Evolutionary conservation across 768 basidiomycete species (phyloP).

Genomic region (Chalciporus sphaerocephalus): DNA sequence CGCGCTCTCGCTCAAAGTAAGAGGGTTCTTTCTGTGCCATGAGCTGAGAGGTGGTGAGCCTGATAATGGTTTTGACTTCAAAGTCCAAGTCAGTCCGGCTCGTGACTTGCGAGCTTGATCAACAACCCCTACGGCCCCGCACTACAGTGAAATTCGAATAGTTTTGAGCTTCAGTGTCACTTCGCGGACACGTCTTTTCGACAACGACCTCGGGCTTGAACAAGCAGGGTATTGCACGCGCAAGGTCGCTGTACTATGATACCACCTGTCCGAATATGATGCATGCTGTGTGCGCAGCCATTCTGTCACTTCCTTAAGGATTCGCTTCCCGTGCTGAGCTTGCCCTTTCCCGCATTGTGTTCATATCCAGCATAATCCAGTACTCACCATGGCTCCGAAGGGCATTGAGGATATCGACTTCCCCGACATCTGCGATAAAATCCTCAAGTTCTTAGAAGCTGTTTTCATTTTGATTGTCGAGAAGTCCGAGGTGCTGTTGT

Average conservation of each 20-base stretch:
- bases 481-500: conserved; percentile 6
- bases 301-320: background rate
- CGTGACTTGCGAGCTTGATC: too few relatives aligned
- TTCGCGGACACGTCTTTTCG: too few relatives aligned
- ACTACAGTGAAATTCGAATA: too few relatives aligned
- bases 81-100: too few relatives aligned
- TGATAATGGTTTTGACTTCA: too few relatives aligned
- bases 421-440: conserved; percentile 10
- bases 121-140: too few relatives aligned
- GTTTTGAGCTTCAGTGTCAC: too few relatives aligned
- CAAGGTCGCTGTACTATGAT: too few relatives aligned
- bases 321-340: background rate
- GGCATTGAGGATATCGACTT: conserved; percentile 19
- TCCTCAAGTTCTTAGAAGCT: conserved; percentile 12
- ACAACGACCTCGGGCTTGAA: too few relatives aligned
- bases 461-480: conserved; percentile 7
- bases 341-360: background rate
- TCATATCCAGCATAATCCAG: background rate
- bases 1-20: conserved; percentile 80
- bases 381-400: conserved; percentile 14
- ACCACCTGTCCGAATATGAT: background rate
- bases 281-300: too few relatives aligned
- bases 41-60: background rate
- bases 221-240: too few relatives aligned
- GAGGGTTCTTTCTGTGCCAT: conserved; percentile 40